Evolutionary conservation across 192 early-diverging fungal genomes (phyloP).

Genomic region (Backusella mclennaniae): DNA sequence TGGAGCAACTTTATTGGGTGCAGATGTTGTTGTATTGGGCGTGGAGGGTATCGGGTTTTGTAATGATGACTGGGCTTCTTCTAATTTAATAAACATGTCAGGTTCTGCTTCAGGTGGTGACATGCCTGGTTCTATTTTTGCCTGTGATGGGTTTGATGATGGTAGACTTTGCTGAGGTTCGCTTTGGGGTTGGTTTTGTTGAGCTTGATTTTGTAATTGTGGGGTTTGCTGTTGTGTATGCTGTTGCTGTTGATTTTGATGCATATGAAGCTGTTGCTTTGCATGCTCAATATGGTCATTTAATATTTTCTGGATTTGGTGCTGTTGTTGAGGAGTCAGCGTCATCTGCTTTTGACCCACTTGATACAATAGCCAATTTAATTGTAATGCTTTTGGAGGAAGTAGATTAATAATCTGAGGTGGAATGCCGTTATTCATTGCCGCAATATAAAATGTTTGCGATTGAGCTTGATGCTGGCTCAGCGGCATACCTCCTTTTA

Average conservation of each 20-base stretch:
- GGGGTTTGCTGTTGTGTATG: background rate
- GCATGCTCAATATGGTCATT: constrained; percentile 20
- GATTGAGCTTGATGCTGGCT: constrained; percentile 19
- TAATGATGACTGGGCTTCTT: constrained; percentile 3
- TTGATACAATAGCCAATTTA: constrained; percentile 31
- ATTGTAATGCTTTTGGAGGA: constrained; percentile 31
- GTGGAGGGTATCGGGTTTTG: background rate
- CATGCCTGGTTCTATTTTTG: background rate
- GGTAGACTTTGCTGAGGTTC: constrained; percentile 6
- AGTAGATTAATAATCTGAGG: constrained; percentile 25
- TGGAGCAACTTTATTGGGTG: background rate
- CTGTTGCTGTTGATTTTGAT: constrained; percentile 1
- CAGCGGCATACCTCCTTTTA: constrained; percentile 9
- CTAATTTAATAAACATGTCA: constrained; percentile 1
- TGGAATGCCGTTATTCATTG: constrained; percentile 21
- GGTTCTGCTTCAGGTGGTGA: background rate
- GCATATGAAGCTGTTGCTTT: constrained; percentile 21
- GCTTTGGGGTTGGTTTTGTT: constrained; percentile 5
- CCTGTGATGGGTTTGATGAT: background rate
- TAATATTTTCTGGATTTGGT: constrained; percentile 30
- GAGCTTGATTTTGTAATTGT: background rate
- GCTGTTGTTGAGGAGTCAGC: constrained; percentile 20
- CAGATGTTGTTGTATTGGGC: background rate
- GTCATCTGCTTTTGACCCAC: constrained; percentile 9
- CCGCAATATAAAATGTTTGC: constrained; percentile 22